Conservation (phyloP, 163 green algal species). For the Trebouxia gelatinosa region DNA sequence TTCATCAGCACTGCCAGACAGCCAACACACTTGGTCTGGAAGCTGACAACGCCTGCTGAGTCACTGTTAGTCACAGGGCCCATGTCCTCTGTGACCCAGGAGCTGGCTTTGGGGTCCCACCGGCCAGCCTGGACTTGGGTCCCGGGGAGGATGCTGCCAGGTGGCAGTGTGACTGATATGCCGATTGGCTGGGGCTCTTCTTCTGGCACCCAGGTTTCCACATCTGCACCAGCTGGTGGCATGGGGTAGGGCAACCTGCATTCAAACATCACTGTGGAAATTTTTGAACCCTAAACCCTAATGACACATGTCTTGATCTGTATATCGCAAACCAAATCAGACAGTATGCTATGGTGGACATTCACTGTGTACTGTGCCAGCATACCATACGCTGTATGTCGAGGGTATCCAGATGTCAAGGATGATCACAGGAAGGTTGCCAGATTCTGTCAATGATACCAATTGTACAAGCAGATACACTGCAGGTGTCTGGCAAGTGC, state of each 20-base stretch:
- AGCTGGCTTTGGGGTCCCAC: not conserved
- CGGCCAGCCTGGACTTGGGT: not conserved
- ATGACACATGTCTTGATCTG: too few relatives aligned
- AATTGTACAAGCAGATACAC: too few relatives aligned
- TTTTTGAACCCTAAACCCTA: too few relatives aligned
- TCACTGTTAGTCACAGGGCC: not conserved
- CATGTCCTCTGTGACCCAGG: slow-evolving; percentile 7
- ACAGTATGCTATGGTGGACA: too few relatives aligned
- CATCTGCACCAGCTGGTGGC: slow-evolving; percentile 62
- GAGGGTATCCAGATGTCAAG: too few relatives aligned
- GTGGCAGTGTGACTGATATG: slow-evolving; percentile 45
- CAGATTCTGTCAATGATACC: too few relatives aligned
- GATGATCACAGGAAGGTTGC: too few relatives aligned
- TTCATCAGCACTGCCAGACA: slow-evolving; percentile 60
- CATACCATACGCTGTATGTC: too few relatives aligned
- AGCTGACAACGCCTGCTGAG: not conserved
- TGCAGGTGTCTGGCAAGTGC: too few relatives aligned
- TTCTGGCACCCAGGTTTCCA: slow-evolving; percentile 46
- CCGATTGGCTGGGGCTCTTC: slow-evolving; percentile 62
- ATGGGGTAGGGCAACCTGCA: slow-evolving; percentile 65
- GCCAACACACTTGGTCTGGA: slow-evolving; percentile 39
- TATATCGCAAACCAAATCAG: too few relatives aligned
- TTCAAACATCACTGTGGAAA: too few relatives aligned
- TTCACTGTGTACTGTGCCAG: too few relatives aligned
- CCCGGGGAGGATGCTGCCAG: slow-evolving; percentile 10